A percentile compares a stretch with the other conserved stretches of the same genome.
phyloP scores from a whole-genome alignment of 73 alveolate species.

The Paramecium caudatum region DNA sequence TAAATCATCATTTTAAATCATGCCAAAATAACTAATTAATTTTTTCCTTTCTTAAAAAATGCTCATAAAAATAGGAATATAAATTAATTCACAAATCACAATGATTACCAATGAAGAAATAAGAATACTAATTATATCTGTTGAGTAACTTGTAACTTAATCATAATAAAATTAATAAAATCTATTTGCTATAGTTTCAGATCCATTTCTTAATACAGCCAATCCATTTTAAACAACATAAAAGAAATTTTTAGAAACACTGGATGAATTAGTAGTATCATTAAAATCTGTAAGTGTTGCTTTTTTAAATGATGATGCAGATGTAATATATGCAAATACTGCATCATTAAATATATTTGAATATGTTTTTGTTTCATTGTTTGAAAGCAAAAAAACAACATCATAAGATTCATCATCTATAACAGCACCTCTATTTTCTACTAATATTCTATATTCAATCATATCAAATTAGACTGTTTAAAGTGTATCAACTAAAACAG shows the following conservation, averaged over 20 bases:
- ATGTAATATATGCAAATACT: slow-evolving; percentile 67
- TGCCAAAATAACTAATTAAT: slow-evolving; percentile 65
- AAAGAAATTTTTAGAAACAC: slow-evolving; percentile 67
- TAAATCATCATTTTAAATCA: slow-evolving; percentile 62
- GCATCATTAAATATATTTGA: slow-evolving; percentile 66
- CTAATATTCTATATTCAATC: slow-evolving; percentile 25
- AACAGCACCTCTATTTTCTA: slow-evolving; percentile 37
- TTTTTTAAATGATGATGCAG: slow-evolving; percentile 66
- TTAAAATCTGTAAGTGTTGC: slow-evolving; percentile 49
- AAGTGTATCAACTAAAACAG: slow-evolving; percentile 32
- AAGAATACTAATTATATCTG: slow-evolving; percentile 31
- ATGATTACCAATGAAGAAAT: slow-evolving; percentile 63
- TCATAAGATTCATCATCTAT: slow-evolving; percentile 35
- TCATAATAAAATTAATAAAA: slow-evolving; percentile 67
- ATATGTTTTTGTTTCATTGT: slow-evolving; percentile 60
- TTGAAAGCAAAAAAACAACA: not conserved
- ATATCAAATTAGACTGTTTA: slow-evolving; percentile 38
- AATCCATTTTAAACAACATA: slow-evolving; percentile 72
- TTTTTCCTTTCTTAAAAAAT: slow-evolving; percentile 27
- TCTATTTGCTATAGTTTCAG: slow-evolving; percentile 65
- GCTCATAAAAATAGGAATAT: slow-evolving; percentile 62
- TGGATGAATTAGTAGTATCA: slow-evolving; percentile 68
- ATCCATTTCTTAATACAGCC: slow-evolving; percentile 68
- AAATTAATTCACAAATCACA: slow-evolving; percentile 38
- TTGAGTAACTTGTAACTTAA: not conserved